Conservation (phyloP, 108 stramenopile genomes). For the Cyclostephanos tholiformis region DNA sequence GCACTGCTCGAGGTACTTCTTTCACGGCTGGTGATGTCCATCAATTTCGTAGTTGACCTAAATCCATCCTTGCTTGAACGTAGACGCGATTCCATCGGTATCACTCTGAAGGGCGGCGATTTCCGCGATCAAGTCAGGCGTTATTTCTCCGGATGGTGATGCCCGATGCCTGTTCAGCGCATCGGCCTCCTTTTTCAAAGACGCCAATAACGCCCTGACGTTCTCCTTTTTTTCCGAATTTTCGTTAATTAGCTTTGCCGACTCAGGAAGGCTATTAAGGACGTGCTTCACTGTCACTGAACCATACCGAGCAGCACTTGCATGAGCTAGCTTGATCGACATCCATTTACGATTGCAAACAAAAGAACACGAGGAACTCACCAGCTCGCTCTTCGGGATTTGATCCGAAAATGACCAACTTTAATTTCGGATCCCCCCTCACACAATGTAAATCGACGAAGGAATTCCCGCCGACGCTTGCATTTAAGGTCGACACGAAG, state of each 20-base stretch:
- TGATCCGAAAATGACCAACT: constrained; percentile 45
- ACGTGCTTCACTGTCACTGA: constrained; percentile 39
- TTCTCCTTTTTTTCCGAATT: constrained; percentile 32
- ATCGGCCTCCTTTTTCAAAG: constrained; percentile 32
- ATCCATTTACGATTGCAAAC: neutral
- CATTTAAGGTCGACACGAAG: constrained; percentile 35
- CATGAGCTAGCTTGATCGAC: neutral
- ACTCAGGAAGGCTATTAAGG: constrained; percentile 35
- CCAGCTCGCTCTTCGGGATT: constrained; percentile 47
- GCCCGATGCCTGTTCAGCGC: constrained; percentile 26
- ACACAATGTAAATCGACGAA: constrained; percentile 43
- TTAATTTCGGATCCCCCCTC: constrained; percentile 36
- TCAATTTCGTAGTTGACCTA: neutral
- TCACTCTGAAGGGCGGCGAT: constrained; percentile 24
- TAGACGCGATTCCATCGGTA: constrained; percentile 42
- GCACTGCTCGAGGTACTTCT: neutral
- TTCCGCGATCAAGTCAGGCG: constrained; percentile 12
- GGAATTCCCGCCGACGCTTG: constrained; percentile 24
- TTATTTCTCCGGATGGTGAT: constrained; percentile 8
- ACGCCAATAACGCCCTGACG: constrained; percentile 25
- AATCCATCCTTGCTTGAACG: constrained; percentile 37
- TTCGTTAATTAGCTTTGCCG: constrained; percentile 31
- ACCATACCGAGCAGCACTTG: neutral
- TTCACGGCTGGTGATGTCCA: neutral
- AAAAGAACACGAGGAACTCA: constrained; percentile 12